Evolutionary conservation across 2,329 filamentous ascomycete species (phyloP), one percentile per base, ranked within the genome.

Genomic region (Penicillium digitatum): DNA sequence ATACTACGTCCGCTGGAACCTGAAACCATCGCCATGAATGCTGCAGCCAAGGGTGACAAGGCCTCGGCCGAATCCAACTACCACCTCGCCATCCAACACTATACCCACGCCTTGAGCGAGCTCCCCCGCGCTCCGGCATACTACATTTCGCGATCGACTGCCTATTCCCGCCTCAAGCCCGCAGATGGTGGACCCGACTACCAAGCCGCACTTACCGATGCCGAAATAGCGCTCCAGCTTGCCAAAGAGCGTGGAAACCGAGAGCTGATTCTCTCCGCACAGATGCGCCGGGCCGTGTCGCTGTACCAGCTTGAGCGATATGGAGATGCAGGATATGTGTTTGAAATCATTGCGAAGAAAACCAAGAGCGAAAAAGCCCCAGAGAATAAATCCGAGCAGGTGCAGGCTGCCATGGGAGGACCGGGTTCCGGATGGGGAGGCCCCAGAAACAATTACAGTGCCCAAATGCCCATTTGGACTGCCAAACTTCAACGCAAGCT

Each of bases 101-200:
- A 88, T 60, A 87, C 87, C 8, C 73, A 77, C 37, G 90, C 89
- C 7, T 78, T 95, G 26, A 64, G 72, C 32, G 75, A 83, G 57
- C 79, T 79, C 12, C 85, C 87, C 0, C 78, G 78, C 37, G 90
- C 89, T 3, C 88, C 90, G 1, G 76, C 82, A 46, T 96, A 94
- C 83, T 87, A 93, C 59, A 83, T 94, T 59, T 85, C 88, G 62
- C 89, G 93, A 20, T 88, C 90, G 5, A 90, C 86, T 39, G 90
- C 90, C 37, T 87, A 91, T 69, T 81, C 89, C 47, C 83, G 88
- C 56, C 78, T 81, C 2, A 78, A 77, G 35, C 76, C 80, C 40
- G 67, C 76, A 22, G 73, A 84, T 56, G 74, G 77, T 46, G 72
- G 72, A 3, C 72, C 74, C 0, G 67, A 74, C 14, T 59, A 54